phyloP scores from a whole-genome alignment of 768 basidiomycete genomes.

The Trametes cubensis region DNA sequence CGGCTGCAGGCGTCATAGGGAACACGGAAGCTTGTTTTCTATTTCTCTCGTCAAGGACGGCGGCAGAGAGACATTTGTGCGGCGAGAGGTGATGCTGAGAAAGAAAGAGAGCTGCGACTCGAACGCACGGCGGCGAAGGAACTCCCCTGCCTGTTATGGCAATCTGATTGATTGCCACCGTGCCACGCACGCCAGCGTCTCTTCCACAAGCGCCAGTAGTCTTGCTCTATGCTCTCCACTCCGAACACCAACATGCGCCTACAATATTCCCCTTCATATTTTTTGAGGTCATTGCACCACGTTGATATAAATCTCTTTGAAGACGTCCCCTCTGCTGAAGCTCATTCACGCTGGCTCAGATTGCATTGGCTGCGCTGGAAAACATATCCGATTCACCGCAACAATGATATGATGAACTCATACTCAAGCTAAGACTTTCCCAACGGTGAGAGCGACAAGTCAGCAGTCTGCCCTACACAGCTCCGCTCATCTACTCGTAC shows the following conservation, averaged over 20 bases:
- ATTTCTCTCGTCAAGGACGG: neutral
- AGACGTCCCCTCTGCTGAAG: neutral
- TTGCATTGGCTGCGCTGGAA: too few species aligned
- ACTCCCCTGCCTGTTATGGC: slow-evolving; percentile 7
- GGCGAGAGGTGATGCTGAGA: slow-evolving; percentile 5
- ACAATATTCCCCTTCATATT: slow-evolving; percentile 10
- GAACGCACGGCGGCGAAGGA: neutral
- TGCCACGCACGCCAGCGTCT: neutral
- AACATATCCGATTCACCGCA: too few species aligned
- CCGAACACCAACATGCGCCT: slow-evolving; percentile 13
- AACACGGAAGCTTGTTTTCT: neutral
- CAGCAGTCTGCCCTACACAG: neutral
- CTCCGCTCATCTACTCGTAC: slow-evolving; percentile 16
- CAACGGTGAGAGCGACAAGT: slow-evolving; percentile 17
- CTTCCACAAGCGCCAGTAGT: too few species aligned
- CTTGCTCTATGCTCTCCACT: neutral
- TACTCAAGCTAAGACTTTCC: slow-evolving; percentile 9
- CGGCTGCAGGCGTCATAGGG: neutral
- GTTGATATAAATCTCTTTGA: neutral
- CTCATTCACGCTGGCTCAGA: too few species aligned
- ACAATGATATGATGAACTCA: neutral
- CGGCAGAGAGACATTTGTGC: neutral
- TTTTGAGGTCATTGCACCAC: neutral
- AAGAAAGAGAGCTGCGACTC: slow-evolving; percentile 2
- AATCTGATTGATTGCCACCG: neutral